Percentiles rank a stretch among this genome's conserved stretches.
These are phyloP conservation scores for Entomortierella parvispora DNA, from an alignment of 192 early-diverging fungal species.

Conservation along the genomic window DNA sequence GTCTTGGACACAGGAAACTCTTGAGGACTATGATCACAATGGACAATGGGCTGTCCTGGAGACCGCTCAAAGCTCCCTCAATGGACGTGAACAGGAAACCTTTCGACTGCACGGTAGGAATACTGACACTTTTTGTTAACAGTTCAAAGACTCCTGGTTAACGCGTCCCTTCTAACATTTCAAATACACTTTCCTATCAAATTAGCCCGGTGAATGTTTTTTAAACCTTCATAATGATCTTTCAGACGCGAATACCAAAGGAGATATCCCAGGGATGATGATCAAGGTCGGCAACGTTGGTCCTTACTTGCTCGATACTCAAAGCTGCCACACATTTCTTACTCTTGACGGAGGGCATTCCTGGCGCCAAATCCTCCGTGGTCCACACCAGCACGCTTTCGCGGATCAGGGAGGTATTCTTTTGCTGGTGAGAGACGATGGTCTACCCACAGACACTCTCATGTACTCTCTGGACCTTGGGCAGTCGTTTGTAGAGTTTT, in stretches of 20 bases:
- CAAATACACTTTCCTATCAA: background rate
- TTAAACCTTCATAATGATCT: constrained; percentile 89
- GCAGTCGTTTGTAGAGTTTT: constrained; percentile 60
- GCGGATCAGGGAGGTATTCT: constrained; percentile 88
- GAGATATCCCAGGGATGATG: constrained; percentile 82
- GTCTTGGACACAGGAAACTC: constrained; percentile 61
- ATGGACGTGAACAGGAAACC: constrained; percentile 43
- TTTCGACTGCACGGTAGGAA: constrained; percentile 50
- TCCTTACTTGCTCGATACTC: constrained; percentile 62
- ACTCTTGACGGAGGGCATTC: constrained; percentile 83
- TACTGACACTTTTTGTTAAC: no score
- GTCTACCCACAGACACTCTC: constrained; percentile 55
- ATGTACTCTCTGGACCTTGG: constrained; percentile 71
- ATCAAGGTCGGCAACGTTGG: constrained; percentile 95
- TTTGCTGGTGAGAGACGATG: constrained; percentile 55
- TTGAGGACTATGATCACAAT: constrained; percentile 72
- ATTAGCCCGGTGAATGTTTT: constrained; percentile 54
- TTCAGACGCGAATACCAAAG: constrained; percentile 71
- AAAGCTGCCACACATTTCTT: constrained; percentile 81
- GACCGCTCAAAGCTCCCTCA: constrained; percentile 33
- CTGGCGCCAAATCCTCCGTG: constrained; percentile 82
- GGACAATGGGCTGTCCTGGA: constrained; percentile 70
- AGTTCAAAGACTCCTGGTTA: no score
- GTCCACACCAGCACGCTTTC: constrained; percentile 88
- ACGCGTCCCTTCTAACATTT: no score